Evolutionary conservation across 768 basidiomycete species (phyloP), one percentile per base, ranked within the genome.

Genomic region (Macrolepiota albuminosa): DNA sequence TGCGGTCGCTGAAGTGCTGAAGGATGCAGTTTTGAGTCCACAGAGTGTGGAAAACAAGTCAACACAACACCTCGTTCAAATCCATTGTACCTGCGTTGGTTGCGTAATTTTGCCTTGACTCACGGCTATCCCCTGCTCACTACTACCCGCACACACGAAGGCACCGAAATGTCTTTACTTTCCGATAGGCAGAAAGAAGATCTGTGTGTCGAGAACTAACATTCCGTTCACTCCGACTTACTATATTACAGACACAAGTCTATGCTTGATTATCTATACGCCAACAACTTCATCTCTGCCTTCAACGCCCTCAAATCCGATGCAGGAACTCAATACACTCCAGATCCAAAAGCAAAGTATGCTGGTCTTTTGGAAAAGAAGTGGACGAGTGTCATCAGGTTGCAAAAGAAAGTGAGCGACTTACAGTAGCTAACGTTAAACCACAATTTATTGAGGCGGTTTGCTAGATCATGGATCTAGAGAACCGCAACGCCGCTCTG

Each of bases 351-450:
- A 70, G 86, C 92, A 54, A 89, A 91, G 71, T 89, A 87, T 67
- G 86, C 87, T 1, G 95, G 94, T 1, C 75, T 98, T 58, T 75
- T 98, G 61, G 95, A 93, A 78, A 96, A 96, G 87, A 98, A 98
- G 74, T 98, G 95, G 95, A 96, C 93, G 52, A 92, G 89, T 69
- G 93, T 97, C 37, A 95, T 98, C 60, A 83, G 95, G 64, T 74
- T 98, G 71, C 95, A 98, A 78, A 93, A 95, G 81, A 96, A 95
- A 86, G 93, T 89, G 61, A 56, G 60, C 63, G 68, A 65, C 34
- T 40, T 48, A 62, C 63, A 39, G 29, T 34, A 31, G 29, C 45
- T 3, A 31, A 21, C 7, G 16, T 29, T 18, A 46, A 37, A 49
- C 42, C n/a, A n/a, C n/a, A 13, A 61, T 40, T 59, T 7, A 52